Percentiles rank a stretch among this genome's conserved stretches.
phyloP scores from a whole-genome alignment of 2,329 filamentous ascomycete species.

The Cladosporium sp. region DNA sequence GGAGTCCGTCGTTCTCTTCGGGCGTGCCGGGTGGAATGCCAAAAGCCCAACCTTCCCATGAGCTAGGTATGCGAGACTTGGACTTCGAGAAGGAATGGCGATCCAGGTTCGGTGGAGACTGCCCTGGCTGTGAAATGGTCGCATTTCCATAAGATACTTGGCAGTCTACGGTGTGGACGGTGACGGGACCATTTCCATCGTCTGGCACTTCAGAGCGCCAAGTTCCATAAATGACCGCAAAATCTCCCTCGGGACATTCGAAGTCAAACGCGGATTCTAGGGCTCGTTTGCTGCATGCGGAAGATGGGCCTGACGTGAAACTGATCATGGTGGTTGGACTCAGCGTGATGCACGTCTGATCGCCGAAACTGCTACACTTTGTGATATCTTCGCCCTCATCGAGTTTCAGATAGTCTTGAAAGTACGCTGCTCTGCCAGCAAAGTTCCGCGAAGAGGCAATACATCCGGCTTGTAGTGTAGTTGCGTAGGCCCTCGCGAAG shows the following conservation, averaged over 20 bases:
- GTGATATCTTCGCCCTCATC: too few species aligned
- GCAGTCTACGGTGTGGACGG: background rate
- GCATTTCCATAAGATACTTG: background rate
- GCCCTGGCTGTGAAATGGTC: background rate
- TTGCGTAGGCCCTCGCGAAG: background rate
- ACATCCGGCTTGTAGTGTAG: background rate
- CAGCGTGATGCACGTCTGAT: too few species aligned
- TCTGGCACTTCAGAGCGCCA: background rate
- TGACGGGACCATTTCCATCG: background rate
- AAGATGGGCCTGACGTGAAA: too few species aligned
- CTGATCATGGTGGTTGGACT: too few species aligned
- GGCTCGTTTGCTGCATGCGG: too few species aligned
- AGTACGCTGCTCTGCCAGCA: too few species aligned
- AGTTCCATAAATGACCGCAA: background rate
- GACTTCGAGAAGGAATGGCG: background rate
- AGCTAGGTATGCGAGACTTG: background rate
- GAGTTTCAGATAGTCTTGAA: too few species aligned
- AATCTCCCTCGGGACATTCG: background rate
- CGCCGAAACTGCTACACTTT: too few species aligned
- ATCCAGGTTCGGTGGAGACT: background rate
- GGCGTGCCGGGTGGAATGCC: too few species aligned
- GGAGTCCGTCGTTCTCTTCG: too few species aligned
- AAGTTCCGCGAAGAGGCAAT: background rate
- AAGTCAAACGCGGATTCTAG: too few species aligned
- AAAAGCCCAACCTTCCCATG: too few species aligned